Evolutionary conservation across 208 protist species (phyloP).

Genomic region (Wallacemonas sp.): DNA sequence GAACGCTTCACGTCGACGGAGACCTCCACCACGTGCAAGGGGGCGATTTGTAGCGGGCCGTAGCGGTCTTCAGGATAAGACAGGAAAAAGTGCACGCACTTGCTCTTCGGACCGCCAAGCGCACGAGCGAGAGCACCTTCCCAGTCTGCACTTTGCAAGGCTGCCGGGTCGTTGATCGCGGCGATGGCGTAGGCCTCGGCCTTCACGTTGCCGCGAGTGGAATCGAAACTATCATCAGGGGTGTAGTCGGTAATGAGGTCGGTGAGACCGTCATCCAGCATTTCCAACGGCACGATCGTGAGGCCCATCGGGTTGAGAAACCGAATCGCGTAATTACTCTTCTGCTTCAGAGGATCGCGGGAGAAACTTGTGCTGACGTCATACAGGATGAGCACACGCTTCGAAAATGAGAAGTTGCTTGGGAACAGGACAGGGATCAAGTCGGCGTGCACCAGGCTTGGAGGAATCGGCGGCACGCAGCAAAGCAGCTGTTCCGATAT

Average conservation of each 20-base stretch:
- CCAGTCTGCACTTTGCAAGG: constrained; percentile 31
- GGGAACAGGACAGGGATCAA: constrained; percentile 57
- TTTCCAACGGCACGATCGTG: constrained; percentile 44
- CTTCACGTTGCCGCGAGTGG: constrained; percentile 17
- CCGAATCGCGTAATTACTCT: constrained; percentile 60
- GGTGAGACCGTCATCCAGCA: constrained; percentile 27
- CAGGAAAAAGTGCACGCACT: constrained; percentile 39
- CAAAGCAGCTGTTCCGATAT: constrained; percentile 50
- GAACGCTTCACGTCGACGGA: constrained; percentile 56
- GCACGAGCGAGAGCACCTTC: constrained; percentile 24
- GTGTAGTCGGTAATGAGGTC: constrained; percentile 10
- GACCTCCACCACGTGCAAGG: constrained; percentile 54
- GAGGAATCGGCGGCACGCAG: constrained; percentile 67
- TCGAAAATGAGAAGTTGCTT: constrained; percentile 31
- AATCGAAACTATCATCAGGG: constrained; percentile 1
- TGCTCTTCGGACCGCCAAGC: constrained; percentile 32
- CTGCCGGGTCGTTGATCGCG: constrained; percentile 25
- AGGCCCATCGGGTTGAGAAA: constrained; percentile 52
- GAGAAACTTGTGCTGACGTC: constrained; percentile 21
- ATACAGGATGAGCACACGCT: constrained; percentile 50
- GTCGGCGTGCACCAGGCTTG: constrained; percentile 38
- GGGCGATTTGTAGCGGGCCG: constrained; percentile 30
- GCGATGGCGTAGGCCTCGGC: constrained; percentile 47
- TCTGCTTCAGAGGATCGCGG: constrained; percentile 55
- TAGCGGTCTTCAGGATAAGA: constrained; percentile 23